Conservation (phyloP, 768 basidiomycete genomes). For the Boletus subcaerulescens region DNA sequence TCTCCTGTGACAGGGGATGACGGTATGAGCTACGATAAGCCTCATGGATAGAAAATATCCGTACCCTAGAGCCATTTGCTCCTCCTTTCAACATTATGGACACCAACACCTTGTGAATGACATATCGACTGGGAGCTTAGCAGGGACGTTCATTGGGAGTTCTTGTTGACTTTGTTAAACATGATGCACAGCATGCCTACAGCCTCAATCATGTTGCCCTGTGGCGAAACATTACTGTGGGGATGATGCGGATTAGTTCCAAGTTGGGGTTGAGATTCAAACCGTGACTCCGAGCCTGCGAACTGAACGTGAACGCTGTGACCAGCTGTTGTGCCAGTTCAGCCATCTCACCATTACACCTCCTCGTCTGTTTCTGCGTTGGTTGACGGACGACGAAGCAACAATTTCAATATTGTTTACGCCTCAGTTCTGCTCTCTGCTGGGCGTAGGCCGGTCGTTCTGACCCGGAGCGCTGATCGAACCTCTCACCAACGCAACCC, state of each 20-base stretch:
- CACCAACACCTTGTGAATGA: too few relatives aligned
- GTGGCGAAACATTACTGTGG: too few relatives aligned
- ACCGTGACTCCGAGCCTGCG: conserved; percentile 38
- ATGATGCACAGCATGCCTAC: too few relatives aligned
- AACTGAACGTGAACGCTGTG: conserved; percentile 25
- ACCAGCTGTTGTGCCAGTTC: not conserved
- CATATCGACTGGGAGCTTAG: too few relatives aligned
- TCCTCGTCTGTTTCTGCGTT: conserved; percentile 28
- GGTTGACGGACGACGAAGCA: conserved; percentile 35
- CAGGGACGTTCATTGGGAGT: too few relatives aligned
- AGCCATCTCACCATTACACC: conserved; percentile 7
- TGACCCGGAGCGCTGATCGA: conserved; percentile 35
- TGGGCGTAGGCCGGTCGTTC: conserved; percentile 32
- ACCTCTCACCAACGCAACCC: conserved; percentile 32
- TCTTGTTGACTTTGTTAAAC: too few relatives aligned
- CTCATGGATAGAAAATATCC: not conserved
- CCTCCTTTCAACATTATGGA: too few relatives aligned
- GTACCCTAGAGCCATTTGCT: not conserved
- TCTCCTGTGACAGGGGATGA: not conserved
- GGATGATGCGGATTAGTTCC: not conserved
- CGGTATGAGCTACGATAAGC: not conserved
- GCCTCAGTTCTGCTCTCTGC: conserved; percentile 23
- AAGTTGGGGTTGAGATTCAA: conserved; percentile 31
- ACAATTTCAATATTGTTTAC: conserved; percentile 25
- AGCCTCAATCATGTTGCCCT: too few relatives aligned